Evolutionary conservation across 1,284 basidiomycete species (phyloP), one percentile per base, ranked within the genome.

Genomic region (Cutaneotrichosporon curvatum): DNA sequence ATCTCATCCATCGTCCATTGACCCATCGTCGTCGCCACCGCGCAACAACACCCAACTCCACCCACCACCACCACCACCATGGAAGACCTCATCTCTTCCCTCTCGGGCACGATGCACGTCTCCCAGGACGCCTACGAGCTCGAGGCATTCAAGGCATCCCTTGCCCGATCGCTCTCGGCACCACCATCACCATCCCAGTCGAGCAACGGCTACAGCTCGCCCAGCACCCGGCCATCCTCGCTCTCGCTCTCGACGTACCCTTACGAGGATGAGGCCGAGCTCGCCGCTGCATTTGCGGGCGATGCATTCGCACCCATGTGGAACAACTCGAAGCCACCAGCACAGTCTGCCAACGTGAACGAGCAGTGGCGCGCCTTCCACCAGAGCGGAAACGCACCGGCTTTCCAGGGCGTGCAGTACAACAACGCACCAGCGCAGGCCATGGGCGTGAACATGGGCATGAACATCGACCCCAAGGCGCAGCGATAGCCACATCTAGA

Each of bases 11-110:
- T n/a, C 25, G 12, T 28, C 25, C 12, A 28, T 28, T 28, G 12
- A 7, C 12, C 25, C 25, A 7, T 28, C 25, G n/a, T n/a, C n/a
- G n/a, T n/a, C n/a, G n/a, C n/a, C n/a, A n/a, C n/a, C n/a, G n/a
- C n/a, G n/a, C n/a, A n/a, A n/a, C n/a, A n/a, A n/a, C n/a, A n/a
- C n/a, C 22, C 30, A 25, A 39, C 44, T 19, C 34, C 37, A 40
- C 31, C 32, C 30, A 23, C 40, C 11, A n/a, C 14, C 16, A 23
- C 38, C 33, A 9, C 15, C 18, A 34, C 62, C 12, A 66, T 72
- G 53, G 70, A 72, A 22, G 70, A 72, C 57, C 57, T 72, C 14
- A 62, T 72, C 37, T 65, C 70, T 7, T 64, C 63, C 8, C 58
- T 72, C 43, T 57, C 52, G 4, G 54, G 55, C n/a, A 58, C 58